Evolutionary conservation across 805 yeast genomes (phyloP), one percentile per base, ranked within the genome.

Genomic region (Middelhovenomyces tepae): DNA sequence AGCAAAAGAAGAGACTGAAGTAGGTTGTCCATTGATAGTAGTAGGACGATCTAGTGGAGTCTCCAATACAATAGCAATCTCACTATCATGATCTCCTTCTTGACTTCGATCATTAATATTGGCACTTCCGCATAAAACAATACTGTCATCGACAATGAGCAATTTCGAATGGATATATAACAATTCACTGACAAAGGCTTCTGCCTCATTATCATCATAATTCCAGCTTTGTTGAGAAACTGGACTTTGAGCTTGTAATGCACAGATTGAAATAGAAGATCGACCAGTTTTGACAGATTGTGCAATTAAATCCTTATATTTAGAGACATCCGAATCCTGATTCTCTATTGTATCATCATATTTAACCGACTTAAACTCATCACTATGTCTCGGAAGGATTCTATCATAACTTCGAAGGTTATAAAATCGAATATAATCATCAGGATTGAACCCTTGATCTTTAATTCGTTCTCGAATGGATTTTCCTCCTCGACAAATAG

Each of bases 11-110:
- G 32, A 19, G 6, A 34, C 37, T 18, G 7, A 19, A 8, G 13
- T 18, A 16, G 7, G 5, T 28, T 7, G 9, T 14, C 37, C 37
- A 10, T 22, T 36, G 6, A 34, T 14, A 10, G 13, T 34, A 9
- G 35, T 6, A 6, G n/a, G 14, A n/a, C 31, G 11, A 33, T 32
- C 31, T 5, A 7, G 11, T 18, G 20, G 22, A 13, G 31, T 30
- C 22, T 34, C 26, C 4, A 32, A 9, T 18, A 34, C 25, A 15
- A 34, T 32, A 15, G 33, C 29, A 10, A 34, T 34, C 15, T 34
- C 37, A 34, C 31, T 22, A 22, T 34, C 37, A 20, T 34, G 37
- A 22, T 34, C 35, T n/a, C 37, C 37, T 6, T 16, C 17, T 14
- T 24, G 32, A 18, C 27, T 16, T 17, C 37, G 10, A 14, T 34